These are phyloP conservation scores for Aspergillus novoparasiticus DNA, from an alignment of 2,329 filamentous ascomycete genomes.

Conservation along the genomic window DNA sequence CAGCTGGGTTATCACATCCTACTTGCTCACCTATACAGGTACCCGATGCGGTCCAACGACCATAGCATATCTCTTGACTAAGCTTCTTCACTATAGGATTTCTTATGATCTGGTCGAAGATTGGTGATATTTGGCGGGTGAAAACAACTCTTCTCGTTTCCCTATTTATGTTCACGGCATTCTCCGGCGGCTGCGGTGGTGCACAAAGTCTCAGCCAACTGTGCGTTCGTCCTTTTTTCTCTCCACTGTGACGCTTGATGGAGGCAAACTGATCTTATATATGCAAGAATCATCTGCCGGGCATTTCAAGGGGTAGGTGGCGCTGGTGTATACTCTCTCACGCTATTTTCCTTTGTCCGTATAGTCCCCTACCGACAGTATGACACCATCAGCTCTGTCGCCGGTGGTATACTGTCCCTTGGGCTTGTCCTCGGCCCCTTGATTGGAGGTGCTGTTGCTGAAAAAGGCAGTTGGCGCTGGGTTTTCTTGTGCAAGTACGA, in stretches of 20 bases:
- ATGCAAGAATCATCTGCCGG: constrained; percentile 54
- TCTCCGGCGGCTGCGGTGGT: constrained; percentile 46
- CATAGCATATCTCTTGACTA: neutral
- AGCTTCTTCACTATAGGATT: constrained; percentile 46
- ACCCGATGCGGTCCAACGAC: neutral
- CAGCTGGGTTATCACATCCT: constrained; percentile 54
- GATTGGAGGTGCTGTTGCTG: constrained; percentile 59
- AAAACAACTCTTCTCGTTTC: constrained; percentile 46
- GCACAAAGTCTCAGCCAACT: constrained; percentile 37
- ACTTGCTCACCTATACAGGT: constrained; percentile 55
- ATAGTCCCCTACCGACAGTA: constrained; percentile 54
- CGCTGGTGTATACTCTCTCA: constrained; percentile 63
- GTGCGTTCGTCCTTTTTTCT: constrained; percentile 17
- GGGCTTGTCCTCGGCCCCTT: constrained; percentile 57
- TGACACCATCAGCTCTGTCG: constrained; percentile 57
- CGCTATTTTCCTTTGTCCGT: constrained; percentile 60
- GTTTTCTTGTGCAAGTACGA: constrained; percentile 65
- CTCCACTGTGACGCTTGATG: neutral
- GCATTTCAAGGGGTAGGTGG: constrained; percentile 52
- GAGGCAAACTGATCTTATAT: neutral
- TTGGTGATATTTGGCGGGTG: constrained; percentile 63
- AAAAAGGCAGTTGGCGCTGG: constrained; percentile 59
- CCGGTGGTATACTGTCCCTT: constrained; percentile 57
- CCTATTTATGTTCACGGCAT: constrained; percentile 46
- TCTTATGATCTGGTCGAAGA: constrained; percentile 59